A percentile compares a stretch with the other conserved stretches of the same genome.
These are phyloP conservation scores for Schizothecium vesticola DNA, from an alignment of 495 filamentous ascomycete species.

Conservation along the genomic window DNA sequence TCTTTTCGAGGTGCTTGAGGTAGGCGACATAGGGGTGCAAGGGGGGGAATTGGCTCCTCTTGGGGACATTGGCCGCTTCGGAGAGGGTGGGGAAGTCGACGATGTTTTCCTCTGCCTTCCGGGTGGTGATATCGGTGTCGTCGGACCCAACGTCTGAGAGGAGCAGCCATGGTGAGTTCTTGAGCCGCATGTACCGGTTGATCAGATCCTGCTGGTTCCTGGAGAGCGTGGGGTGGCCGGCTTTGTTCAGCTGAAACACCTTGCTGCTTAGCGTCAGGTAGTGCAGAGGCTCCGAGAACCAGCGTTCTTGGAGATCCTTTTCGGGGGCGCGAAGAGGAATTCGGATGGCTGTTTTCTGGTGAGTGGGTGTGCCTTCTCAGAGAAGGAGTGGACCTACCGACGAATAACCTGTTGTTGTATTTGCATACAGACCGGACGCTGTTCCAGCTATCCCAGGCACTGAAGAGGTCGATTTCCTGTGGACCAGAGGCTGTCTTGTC, in stretches of 20 bases:
- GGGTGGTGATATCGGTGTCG: conserved; percentile 44
- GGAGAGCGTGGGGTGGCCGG: conserved; percentile 77
- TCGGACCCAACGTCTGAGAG: conserved; percentile 69
- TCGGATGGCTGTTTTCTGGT: conserved; percentile 54
- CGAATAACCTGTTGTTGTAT: conserved; percentile 72
- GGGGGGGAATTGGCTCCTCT: conserved; percentile 25
- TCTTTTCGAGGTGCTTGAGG: conserved; percentile 74
- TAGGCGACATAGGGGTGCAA: conserved; percentile 66
- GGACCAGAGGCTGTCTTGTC: conserved; percentile 9
- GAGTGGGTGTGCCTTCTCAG: background rate
- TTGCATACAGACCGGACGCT: conserved; percentile 78
- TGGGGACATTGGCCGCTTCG: conserved; percentile 47
- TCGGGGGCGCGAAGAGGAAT: conserved; percentile 76
- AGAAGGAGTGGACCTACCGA: conserved; percentile 60
- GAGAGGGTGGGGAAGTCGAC: conserved; percentile 60
- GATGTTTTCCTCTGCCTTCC: conserved; percentile 22
- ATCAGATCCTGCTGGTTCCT: conserved; percentile 76
- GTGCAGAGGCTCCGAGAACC: conserved; percentile 89
- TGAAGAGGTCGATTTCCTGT: conserved; percentile 58
- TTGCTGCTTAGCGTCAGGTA: conserved; percentile 62
- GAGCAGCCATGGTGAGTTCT: conserved; percentile 72
- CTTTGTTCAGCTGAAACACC: conserved; percentile 70
- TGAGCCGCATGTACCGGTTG: conserved; percentile 75
- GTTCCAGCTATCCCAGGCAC: conserved; percentile 92
- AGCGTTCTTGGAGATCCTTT: conserved; percentile 70